Evolutionary conservation across 371 early-diverging fungal species (phyloP).

Genomic region (Mucor plumbeus): DNA sequence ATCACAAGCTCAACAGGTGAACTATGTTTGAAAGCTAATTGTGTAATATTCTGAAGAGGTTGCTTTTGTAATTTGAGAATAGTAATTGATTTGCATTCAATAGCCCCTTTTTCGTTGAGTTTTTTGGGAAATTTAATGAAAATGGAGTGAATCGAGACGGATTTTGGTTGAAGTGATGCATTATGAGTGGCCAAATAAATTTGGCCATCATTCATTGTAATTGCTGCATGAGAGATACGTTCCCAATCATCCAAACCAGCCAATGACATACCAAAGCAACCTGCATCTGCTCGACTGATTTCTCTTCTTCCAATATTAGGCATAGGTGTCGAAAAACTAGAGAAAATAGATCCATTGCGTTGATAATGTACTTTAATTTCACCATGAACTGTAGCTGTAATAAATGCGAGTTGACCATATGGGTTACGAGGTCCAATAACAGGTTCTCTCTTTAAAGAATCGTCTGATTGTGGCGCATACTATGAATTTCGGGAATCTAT

Average conservation of each 20-base stretch:
- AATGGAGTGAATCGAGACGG: slow-evolving; percentile 36
- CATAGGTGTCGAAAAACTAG: slow-evolving; percentile 39
- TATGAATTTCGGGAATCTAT: slow-evolving; percentile 2
- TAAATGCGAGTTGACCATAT: slow-evolving; percentile 46
- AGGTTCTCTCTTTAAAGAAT: slow-evolving; percentile 25
- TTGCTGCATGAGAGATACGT: slow-evolving; percentile 52
- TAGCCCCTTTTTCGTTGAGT: slow-evolving; percentile 9
- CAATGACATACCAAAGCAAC: slow-evolving; percentile 46
- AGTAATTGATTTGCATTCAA: slow-evolving; percentile 18
- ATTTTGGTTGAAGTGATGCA: slow-evolving; percentile 37
- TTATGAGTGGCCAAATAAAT: slow-evolving; percentile 46
- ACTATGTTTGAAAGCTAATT: slow-evolving; percentile 13
- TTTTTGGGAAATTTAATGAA: slow-evolving; percentile 39
- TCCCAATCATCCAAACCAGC: slow-evolving; percentile 45
- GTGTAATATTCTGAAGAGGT: slow-evolving; percentile 11
- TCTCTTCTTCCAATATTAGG: slow-evolving; percentile 38
- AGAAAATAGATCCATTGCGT: slow-evolving; percentile 45
- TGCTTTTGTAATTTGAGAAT: slow-evolving; percentile 12
- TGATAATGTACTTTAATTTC: slow-evolving; percentile 53
- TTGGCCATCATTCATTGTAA: slow-evolving; percentile 30
- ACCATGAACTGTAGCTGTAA: slow-evolving; percentile 48
- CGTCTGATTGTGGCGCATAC: slow-evolving; percentile 22
- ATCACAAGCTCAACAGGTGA: slow-evolving; percentile 15
- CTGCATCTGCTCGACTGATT: slow-evolving; percentile 34
- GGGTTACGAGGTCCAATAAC: slow-evolving; percentile 48